phyloP scores from a whole-genome alignment of 495 filamentous ascomycete genomes.

The Pseudomonodictys pantanalensis region DNA sequence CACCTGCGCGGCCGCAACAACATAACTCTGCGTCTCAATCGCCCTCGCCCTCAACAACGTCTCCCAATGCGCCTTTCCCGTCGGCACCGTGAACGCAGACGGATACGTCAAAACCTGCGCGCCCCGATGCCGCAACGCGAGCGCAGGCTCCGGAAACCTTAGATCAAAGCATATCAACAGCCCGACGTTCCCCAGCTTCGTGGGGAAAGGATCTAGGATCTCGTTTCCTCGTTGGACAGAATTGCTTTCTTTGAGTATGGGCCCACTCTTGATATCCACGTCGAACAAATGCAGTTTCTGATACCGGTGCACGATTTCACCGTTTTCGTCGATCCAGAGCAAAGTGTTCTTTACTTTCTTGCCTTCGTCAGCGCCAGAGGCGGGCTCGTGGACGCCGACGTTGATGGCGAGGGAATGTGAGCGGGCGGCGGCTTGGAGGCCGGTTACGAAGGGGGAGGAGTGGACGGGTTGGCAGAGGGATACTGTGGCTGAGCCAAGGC shows the following conservation, averaged over 20 bases:
- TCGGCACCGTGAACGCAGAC: slow-evolving; percentile 85
- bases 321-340: slow-evolving; percentile 66
- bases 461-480: slow-evolving; percentile 60
- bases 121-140: slow-evolving; percentile 62
- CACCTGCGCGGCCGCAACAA: slow-evolving; percentile 84
- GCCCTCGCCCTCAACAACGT: slow-evolving; percentile 73
- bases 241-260: slow-evolving; percentile 61
- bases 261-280: slow-evolving; percentile 63
- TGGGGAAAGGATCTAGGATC: slow-evolving; percentile 67
- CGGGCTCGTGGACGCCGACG: slow-evolving; percentile 83
- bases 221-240: slow-evolving; percentile 59
- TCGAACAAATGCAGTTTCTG: slow-evolving; percentile 81
- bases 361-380: slow-evolving; percentile 51
- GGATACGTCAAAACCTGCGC: slow-evolving; percentile 84
- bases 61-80: slow-evolving; percentile 84
- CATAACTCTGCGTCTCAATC: slow-evolving; percentile 85
- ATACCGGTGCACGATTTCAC: slow-evolving; percentile 61
- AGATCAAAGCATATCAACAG: slow-evolving; percentile 86
- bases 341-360: slow-evolving; percentile 61
- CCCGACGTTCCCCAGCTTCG: slow-evolving; percentile 69
- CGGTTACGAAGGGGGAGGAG: slow-evolving; percentile 63
- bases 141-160: slow-evolving; percentile 75
- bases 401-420: slow-evolving; percentile 65
- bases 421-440: slow-evolving; percentile 65
- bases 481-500: too few species aligned